These are phyloP conservation scores for Parsonsia alboflavescens DNA, from an alignment of 257 asterid species.

Conservation along the genomic window DNA sequence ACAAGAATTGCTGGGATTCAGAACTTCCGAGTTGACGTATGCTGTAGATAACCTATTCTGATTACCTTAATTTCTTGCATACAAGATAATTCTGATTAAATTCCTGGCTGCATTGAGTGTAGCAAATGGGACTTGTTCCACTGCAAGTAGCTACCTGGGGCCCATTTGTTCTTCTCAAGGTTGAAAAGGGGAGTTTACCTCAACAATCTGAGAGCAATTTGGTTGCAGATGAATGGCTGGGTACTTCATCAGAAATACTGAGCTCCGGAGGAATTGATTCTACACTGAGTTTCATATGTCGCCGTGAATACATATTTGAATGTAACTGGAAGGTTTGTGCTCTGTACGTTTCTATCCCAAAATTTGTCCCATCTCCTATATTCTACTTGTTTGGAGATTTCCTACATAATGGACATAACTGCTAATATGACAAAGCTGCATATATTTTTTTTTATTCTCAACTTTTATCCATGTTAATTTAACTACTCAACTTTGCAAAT, in stretches of 20 bases:
- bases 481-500: no score
- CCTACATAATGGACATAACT: no score
- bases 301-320: conserved; percentile 63
- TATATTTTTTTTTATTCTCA: no score
- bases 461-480: no score
- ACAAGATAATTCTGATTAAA: conserved; percentile 7
- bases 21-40: conserved; percentile 67
- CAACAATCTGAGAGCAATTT: conserved; percentile 27
- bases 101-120: conserved; percentile 27
- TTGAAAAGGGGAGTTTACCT: conserved; percentile 29
- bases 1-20: conserved; percentile 66
- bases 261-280: conserved; percentile 52
- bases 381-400: background rate
- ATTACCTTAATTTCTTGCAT: background rate
- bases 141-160: conserved; percentile 71
- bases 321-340: conserved; percentile 89
- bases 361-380: background rate
- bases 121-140: conserved; percentile 83
- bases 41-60: conserved; percentile 2
- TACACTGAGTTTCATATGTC: conserved; percentile 51
- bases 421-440: no score
- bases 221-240: conserved; percentile 71
- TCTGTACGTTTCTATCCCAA: conserved; percentile 8
- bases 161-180: conserved; percentile 66
- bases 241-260: conserved; percentile 56